Conservation (phyloP, 257 asterid species). For the Salvia miltiorrhiza region DNA sequence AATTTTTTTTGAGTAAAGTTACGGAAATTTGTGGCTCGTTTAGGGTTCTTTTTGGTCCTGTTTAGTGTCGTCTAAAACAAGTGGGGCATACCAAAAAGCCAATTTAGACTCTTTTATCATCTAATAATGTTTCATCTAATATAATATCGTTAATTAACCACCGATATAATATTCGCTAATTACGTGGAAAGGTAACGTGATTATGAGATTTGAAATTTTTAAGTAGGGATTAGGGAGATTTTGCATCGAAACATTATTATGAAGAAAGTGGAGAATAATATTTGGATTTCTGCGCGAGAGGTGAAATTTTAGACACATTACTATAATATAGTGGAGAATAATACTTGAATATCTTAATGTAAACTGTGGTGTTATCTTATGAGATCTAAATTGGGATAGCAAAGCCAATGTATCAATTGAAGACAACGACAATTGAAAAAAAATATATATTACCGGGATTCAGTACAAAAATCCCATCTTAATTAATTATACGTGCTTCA, state of each 20-base stretch:
- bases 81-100: not conserved
- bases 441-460: not conserved
- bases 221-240: too few relatives aligned
- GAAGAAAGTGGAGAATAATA: too few relatives aligned
- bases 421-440: not conserved
- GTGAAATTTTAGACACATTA: not conserved
- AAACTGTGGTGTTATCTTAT: too few relatives aligned
- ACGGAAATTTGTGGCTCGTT: conserved; percentile 25
- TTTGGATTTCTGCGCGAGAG: too few relatives aligned
- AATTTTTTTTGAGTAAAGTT: not conserved
- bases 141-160: too few relatives aligned
- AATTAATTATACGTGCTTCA: not conserved
- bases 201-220: too few relatives aligned
- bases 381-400: not conserved
- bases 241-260: not conserved
- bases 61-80: not conserved
- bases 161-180: too few relatives aligned
- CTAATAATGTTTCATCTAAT: not conserved
- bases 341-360: not conserved
- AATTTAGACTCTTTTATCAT: not conserved
- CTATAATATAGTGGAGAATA: not conserved
- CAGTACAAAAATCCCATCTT: not conserved
- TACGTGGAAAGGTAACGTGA: too few relatives aligned
- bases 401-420: not conserved
- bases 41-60: not conserved